Conservation (phyloP, 2,329 filamentous ascomycete genomes). For the Fusarium redolens region DNA sequence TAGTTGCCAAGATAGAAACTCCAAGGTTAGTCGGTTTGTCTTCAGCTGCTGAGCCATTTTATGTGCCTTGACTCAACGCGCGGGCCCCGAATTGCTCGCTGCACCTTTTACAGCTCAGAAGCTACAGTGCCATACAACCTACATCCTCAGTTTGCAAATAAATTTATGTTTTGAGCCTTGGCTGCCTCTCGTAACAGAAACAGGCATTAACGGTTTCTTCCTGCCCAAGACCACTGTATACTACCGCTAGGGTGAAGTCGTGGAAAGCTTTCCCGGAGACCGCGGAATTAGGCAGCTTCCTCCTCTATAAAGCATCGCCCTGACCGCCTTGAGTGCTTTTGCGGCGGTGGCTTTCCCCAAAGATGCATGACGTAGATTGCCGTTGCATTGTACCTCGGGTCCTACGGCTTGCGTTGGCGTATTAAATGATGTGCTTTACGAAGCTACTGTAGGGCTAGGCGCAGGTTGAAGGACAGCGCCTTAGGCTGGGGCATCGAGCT, state of each 20-base stretch:
- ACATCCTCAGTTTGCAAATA: too few species aligned
- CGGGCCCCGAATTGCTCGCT: not conserved
- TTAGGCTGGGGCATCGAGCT: not conserved
- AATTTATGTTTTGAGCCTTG: too few species aligned
- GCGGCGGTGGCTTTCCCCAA: fast-evolving
- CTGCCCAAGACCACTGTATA: not conserved
- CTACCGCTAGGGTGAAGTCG: too few species aligned
- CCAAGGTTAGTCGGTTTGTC: not conserved
- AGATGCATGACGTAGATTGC: not conserved
- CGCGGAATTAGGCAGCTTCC: fast-evolving
- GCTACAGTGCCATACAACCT: too few species aligned
- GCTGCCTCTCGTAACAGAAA: fast-evolving
- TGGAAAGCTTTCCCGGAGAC: not conserved
- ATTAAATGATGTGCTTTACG: not conserved
- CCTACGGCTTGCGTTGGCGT: not conserved
- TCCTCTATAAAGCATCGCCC: fast-evolving
- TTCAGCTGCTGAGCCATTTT: fast-evolving
- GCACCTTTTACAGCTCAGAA: not conserved
- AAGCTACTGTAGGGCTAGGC: not conserved
- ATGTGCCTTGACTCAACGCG: fast-evolving
- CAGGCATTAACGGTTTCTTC: fast-evolving
- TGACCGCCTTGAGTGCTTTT: not conserved
- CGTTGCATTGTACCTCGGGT: not conserved
- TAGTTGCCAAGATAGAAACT: too few species aligned
- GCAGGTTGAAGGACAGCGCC: too few species aligned